Base-by-base conservation (phyloP, 1,139 yeast species). In the Magnusiomyces fungicola region DNA sequence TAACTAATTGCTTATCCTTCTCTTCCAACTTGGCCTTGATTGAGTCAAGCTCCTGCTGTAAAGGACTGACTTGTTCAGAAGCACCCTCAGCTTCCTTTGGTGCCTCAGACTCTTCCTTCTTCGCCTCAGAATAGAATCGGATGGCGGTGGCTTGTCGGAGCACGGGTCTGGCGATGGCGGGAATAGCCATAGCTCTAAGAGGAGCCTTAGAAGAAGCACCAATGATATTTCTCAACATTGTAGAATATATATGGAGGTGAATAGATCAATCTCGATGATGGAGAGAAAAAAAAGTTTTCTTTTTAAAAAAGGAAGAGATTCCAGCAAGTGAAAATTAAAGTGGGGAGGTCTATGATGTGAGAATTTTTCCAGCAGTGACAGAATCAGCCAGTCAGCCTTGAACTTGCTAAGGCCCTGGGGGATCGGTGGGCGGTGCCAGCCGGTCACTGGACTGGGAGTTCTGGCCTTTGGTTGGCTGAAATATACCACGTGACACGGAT, bases 1-100 rank as follows among this genome's bases (percentile, higher is more conserved):
- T 86, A 27, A 89, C 92, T 55, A 77, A 74, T 56, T 88, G 96
- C 66, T 85, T 86, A 63, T 83, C 90, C 68, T 86, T 87, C 55
- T 75, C 74, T 40, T 70, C 75, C 56, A 79, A 72, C 64, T 83
- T 81, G 37, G 71, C 71, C 64, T 78, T 71, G 56, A 82, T 67
- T 48, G 58, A 65, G 27, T 54, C 56, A 39, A 64, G 53, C 51
- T 58, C 59, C 47, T 50, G 47, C 40, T 51, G 46, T 14, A 38
- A 23, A n/a, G 47, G 51, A n/a, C 27, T 36, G 22, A 45, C 44
- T n/a, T 42, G 42, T 24, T 32, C 41, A 6, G 6, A 7, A 9
- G 30, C 30, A n/a, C 24, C 45, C 29, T 45, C 46, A 6, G 43
- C 21, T 23, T 39, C 24, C 16, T 39, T 38, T 10, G 16, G 41